Conservation (phyloP, 208 protist species). For the Leishmania martiniquensis region DNA sequence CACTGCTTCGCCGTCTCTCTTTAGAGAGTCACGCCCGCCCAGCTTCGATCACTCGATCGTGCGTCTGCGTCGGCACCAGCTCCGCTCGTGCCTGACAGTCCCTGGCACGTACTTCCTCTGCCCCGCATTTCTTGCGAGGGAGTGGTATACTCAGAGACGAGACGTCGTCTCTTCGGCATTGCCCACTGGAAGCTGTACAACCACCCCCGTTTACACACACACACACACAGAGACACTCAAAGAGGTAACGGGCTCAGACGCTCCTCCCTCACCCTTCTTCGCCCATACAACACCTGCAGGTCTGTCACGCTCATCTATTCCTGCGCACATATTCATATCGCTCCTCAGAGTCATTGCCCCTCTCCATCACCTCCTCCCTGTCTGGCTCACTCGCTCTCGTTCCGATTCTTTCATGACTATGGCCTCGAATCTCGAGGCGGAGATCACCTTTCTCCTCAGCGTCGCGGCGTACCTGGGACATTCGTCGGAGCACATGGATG, state of each 20-base stretch:
- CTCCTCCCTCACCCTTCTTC: not conserved
- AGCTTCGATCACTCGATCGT: not conserved
- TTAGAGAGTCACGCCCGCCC: not conserved
- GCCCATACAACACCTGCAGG: not conserved
- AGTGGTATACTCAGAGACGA: not conserved
- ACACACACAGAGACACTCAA: not conserved
- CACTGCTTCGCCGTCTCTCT: not conserved
- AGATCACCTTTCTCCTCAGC: slow-evolving; percentile 26
- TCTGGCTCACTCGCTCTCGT: not conserved
- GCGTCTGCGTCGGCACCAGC: not conserved
- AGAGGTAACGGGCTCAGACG: not conserved
- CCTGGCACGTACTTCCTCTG: not conserved
- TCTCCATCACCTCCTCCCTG: no score
- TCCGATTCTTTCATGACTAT: not conserved
- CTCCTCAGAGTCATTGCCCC: not conserved
- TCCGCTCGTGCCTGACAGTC: not conserved
- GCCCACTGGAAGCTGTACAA: no score
- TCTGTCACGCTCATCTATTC: not conserved
- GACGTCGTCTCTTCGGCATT: not conserved
- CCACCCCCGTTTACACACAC: not conserved
- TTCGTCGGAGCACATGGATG: not conserved
- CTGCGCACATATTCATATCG: no score
- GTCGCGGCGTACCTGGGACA: slow-evolving; percentile 15
- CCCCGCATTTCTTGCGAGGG: not conserved
- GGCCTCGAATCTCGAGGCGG: slow-evolving; percentile 16